These are phyloP conservation scores for Plantago major DNA, from an alignment of 257 asterid species.

Conservation along the genomic window DNA sequence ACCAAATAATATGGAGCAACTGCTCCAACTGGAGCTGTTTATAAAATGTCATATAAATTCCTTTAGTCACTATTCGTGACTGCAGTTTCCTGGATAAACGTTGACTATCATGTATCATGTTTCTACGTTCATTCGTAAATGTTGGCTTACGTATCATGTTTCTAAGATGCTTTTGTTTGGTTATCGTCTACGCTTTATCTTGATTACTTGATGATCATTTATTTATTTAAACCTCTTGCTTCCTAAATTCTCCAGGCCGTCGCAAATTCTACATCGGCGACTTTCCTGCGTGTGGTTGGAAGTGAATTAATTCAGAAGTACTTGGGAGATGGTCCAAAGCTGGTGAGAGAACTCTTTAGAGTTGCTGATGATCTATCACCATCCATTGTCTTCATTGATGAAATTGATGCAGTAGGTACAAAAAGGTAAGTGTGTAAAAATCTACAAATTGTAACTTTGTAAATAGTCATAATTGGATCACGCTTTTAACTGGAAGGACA, in stretches of 20 bases:
- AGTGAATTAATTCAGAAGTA: conserved; percentile 89
- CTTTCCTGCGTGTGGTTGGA: conserved; percentile 91
- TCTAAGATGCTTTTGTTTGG: too few relatives aligned
- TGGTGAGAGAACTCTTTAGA: conserved; percentile 90
- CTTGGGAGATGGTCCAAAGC: conserved; percentile 92
- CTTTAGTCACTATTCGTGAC: too few relatives aligned
- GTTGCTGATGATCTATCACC: conserved; percentile 96
- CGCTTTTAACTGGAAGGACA: conserved; percentile 13
- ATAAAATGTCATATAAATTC: too few relatives aligned
- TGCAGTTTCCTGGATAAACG: too few relatives aligned
- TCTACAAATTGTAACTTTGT: background rate
- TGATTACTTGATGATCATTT: too few relatives aligned
- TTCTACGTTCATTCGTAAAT: too few relatives aligned
- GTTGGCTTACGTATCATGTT: too few relatives aligned
- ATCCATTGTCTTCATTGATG: conserved; percentile 87
- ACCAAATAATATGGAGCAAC: too few relatives aligned
- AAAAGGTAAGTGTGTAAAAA: conserved; percentile 45
- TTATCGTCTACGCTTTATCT: too few relatives aligned
- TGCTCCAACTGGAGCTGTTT: too few relatives aligned
- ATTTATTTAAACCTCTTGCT: conserved; percentile 19
- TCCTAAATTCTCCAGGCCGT: conserved; percentile 55
- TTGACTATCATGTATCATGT: too few relatives aligned
- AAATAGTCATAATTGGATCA: background rate
- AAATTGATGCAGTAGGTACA: conserved; percentile 90
- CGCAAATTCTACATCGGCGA: conserved; percentile 93